Evolutionary conservation across 495 filamentous ascomycete genomes (phyloP), one percentile per base, ranked within the genome.

Genomic region (Aspergillus biplanus): DNA sequence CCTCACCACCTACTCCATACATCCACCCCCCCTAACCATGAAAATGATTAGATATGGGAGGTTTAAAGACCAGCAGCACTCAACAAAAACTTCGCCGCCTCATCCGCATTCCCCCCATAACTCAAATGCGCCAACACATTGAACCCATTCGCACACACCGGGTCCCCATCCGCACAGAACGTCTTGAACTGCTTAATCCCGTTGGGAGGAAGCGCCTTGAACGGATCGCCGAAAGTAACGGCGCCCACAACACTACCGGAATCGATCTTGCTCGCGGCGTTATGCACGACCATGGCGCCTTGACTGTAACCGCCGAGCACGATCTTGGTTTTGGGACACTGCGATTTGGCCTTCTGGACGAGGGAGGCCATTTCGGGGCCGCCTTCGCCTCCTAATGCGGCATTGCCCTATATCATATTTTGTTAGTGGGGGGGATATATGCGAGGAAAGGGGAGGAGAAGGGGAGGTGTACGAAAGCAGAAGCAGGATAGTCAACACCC

Each of bases 231-330:
- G 66, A 88, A 88, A 35, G 86, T 75, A n/a, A 88, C 83, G 6
- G 77, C 71, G 35, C 61, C 68, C 7, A 70, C 16, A 7, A 78
- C 69, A 57, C 74, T 66, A 12, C 61, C 61, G 0, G 76, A 62
- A 33, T 66, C 66, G 12, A 83, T 68, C 50, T 71, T 68, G 39
- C 48, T 71, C 12, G 77, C 76, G 5, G 82, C 82, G 55, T 81
- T 80, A 72, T 85, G 85, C 3, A 81, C 78, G 13, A 84, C 71
- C 76, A 82, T 79, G 1, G 76, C 76, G 15, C 81, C 84, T 65
- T 88, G 86, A 1, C 83, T 86, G 67, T 88, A 90, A 33, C 86
- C 87, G 7, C 80, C 78, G 9, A 85, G 70, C n/a, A 87, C 80
- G 58, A 89, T 77, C 70, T 87, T 85, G 52, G 85, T 87, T 42